Evolutionary conservation across 2,329 filamentous ascomycete genomes (phyloP).

Genomic region (Penicillium expansum): DNA sequence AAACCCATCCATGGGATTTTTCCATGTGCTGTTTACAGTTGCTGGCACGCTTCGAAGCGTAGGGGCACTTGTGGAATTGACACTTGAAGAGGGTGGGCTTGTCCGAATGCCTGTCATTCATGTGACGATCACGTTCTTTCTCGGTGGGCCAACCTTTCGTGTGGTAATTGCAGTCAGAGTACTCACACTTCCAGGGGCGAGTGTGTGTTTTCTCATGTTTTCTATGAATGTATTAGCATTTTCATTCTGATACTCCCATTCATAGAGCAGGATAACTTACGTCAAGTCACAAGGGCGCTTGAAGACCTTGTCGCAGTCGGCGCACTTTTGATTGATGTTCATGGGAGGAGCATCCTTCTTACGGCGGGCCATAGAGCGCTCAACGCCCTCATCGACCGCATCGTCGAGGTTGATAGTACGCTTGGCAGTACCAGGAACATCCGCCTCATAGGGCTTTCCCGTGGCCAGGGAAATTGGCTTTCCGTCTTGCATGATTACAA

Average conservation of each 20-base stretch:
- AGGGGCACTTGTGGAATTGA: slow-evolving; percentile 77
- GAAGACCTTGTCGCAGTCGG: slow-evolving; percentile 86
- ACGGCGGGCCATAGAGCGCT: slow-evolving; percentile 90
- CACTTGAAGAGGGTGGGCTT: slow-evolving; percentile 81
- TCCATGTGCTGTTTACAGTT: slow-evolving; percentile 99
- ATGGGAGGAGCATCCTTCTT: slow-evolving; percentile 90
- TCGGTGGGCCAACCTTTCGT: slow-evolving; percentile 92
- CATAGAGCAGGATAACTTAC: slow-evolving; percentile 25
- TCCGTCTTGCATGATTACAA: slow-evolving; percentile 73
- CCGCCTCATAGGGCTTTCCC: slow-evolving; percentile 58
- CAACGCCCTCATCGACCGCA: slow-evolving; percentile 73
- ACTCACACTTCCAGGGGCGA: slow-evolving; percentile 89
- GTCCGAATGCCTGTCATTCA: slow-evolving; percentile 91
- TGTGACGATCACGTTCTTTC: slow-evolving; percentile 93
- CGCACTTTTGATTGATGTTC: slow-evolving; percentile 77
- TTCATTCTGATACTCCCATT: background rate
- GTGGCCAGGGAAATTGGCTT: slow-evolving; percentile 75
- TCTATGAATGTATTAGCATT: slow-evolving; percentile 25
- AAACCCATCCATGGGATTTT: slow-evolving; percentile 89
- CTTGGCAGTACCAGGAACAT: slow-evolving; percentile 48
- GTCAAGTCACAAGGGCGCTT: slow-evolving; percentile 95
- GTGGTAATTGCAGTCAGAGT: slow-evolving; percentile 82
- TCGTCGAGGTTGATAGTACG: slow-evolving; percentile 51
- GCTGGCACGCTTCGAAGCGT: slow-evolving; percentile 91
- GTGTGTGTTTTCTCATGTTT: slow-evolving; percentile 99